Conservation (phyloP, 768 basidiomycete species). For the Leccinum sublutescens region DNA sequence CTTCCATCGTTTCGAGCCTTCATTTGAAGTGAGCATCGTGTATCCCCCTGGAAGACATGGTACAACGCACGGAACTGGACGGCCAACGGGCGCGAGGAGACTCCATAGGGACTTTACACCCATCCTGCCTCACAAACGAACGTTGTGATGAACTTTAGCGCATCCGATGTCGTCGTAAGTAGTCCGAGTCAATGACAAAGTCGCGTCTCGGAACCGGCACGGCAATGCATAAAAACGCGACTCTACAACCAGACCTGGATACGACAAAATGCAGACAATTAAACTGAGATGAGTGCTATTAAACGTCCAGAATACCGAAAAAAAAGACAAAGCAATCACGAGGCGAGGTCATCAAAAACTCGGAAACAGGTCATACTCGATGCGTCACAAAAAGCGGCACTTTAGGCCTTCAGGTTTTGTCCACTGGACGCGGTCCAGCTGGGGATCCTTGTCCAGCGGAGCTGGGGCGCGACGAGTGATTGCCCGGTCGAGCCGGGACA, state of each 20-base stretch:
- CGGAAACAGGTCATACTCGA: conserved; percentile 1
- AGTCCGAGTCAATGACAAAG: conserved; percentile 2
- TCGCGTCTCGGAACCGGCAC: conserved; percentile 1
- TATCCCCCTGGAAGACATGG: not conserved
- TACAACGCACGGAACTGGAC: conserved; percentile 79
- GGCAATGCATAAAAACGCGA: conserved; percentile 7
- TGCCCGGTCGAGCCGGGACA: conserved; percentile 29
- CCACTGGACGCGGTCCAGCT: conserved; percentile 34
- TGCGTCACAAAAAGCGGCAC: conserved; percentile 1
- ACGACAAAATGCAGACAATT: conserved; percentile 17
- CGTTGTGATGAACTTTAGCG: not conserved
- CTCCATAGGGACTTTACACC: conserved; percentile 98
- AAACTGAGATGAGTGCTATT: conserved; percentile 14
- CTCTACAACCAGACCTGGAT: conserved; percentile 3
- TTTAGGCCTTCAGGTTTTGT: conserved; percentile 24
- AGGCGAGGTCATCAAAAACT: conserved; percentile 11
- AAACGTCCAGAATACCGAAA: conserved; percentile 16
- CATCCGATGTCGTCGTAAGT: not conserved
- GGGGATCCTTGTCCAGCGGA: conserved; percentile 59
- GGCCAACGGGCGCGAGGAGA: conserved; percentile 87
- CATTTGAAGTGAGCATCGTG: conserved; percentile 4
- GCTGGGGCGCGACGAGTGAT: conserved; percentile 44
- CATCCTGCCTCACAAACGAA: conserved; percentile 45
- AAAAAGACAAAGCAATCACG: conserved; percentile 13
- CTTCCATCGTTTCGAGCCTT: conserved; percentile 92